Base-by-base conservation (phyloP, 1,139 yeast species). In the Yamadazyma jaroonii region DNA sequence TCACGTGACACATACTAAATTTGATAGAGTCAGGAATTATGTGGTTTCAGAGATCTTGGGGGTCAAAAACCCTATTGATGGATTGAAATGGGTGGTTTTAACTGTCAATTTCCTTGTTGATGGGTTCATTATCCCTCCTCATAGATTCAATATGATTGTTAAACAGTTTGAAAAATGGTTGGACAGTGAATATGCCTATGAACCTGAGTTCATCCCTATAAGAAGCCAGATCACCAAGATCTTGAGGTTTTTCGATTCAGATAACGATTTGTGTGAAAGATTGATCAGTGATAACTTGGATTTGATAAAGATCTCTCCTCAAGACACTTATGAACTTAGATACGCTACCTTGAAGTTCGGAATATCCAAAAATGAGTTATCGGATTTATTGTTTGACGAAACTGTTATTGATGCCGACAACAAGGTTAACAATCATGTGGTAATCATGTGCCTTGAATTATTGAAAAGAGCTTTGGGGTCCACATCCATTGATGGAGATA, bases 41-140 rank as follows among this genome's bases (percentile, higher is more conserved):
- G 64, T 77, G n/a, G 78, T 81, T 9, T 79, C 90, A 2, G 89
- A 82, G 45, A 57, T 84, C 23, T 62, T 84, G 37, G 86, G 88
- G 1, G 63, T 74, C 1, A 67, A 62, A 34, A 50, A 68, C 2
- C 40, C 69, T 6, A 39, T 51, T 1, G 53, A 53, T 2, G 84
- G 84, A 0, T 53, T 77, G 29, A 58, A 54, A 29, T 69, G 74
- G 59, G 42, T 84, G 5, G 59, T 79, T 1, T 52, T 79, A n/a
- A 60, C 81, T 34, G 69, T 67, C 35, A 66, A 70, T 42, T 73
- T 83, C 47, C 54, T 81, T 35, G 44, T 57, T 2, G 67, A 65
- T 31, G 49, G 51, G 23, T 62, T 62, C 29, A 54, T 53, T 1
- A 56, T 81, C 15, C 79, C 85, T 9, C 67, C 72, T 2, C 87